Evolutionary conservation across 192 early-diverging fungal species (phyloP).

Genomic region (Coemansia brasiliensis): DNA sequence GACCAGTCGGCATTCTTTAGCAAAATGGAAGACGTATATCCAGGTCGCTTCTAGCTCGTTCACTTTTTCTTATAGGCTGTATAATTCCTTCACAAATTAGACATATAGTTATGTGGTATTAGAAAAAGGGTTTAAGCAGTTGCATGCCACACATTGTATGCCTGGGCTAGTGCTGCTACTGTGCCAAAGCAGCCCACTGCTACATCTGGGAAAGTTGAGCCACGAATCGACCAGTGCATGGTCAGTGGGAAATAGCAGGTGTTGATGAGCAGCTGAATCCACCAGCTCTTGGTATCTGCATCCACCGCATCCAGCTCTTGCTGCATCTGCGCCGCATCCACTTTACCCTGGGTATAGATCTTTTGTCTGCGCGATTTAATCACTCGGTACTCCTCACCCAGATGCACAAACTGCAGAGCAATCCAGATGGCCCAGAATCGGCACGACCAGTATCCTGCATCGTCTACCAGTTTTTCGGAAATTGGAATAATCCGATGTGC

Average conservation of each 20-base stretch:
- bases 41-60: conserved; percentile 40
- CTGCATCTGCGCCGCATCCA: conserved; percentile 62
- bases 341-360: conserved; percentile 62
- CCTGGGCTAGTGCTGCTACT: conserved; percentile 83
- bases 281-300: conserved; percentile 60
- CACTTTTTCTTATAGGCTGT: no score
- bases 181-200: conserved; percentile 91
- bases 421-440: conserved; percentile 96
- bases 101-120: not conserved
- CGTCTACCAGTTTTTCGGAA: conserved; percentile 68
- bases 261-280: conserved; percentile 81
- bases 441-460: conserved; percentile 89
- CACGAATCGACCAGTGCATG: conserved; percentile 87
- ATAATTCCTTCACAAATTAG: not conserved
- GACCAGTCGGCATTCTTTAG: conserved; percentile 24
- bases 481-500: conserved; percentile 81
- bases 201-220: conserved; percentile 85
- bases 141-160: conserved; percentile 80
- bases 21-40: conserved; percentile 37
- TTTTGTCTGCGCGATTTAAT: conserved; percentile 53
- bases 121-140: no score
- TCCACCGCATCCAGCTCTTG: conserved; percentile 65
- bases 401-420: conserved; percentile 81
- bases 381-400: conserved; percentile 67
- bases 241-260: conserved; percentile 91